Evolutionary conservation across 768 basidiomycete species (phyloP), one percentile per base, ranked within the genome.

Genomic region (Calvatia gigantea): DNA sequence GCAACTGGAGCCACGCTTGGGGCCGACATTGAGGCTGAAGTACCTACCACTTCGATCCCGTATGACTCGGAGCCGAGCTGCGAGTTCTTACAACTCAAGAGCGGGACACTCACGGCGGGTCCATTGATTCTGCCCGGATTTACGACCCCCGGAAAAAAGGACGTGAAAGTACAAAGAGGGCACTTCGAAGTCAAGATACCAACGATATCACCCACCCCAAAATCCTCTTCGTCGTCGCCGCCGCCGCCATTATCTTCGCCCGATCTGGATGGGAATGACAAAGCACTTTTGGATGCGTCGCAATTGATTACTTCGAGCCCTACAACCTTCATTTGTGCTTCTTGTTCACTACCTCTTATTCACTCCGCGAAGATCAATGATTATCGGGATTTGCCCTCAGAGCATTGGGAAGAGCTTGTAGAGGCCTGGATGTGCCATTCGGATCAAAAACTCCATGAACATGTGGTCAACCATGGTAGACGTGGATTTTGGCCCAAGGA

Each of bases 371-470:
- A 70, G 38, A 67, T 83, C 17, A 58, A 57, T 23, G 73, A 70
- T 42, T 98, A 90, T 69, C 82, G 86, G 35, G 94, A 97, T 65
- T 75, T 98, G 11, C 96, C 96, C 2, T 94, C 91, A 3, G 95
- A 98, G 66, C 89, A 98, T 63, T 98, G 96, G 96, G 88, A 93
- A 59, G 96, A 98, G 68, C 84, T 98, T 14, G 84, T 98, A 17
- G 96, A 98, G 59, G 89, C 94, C 6, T 98, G 96, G 96, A 94
- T 98, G 89, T 98, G 96, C 64, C 96, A 98, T 69, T 69, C 85
- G 7, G 94, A 97, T 64, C 94, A 96, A 73, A 85, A 82, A 39
- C 74, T 98, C 46, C 82, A 88, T 58, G 85, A 86, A 31, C 81
- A 85, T 12, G 79, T 92, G 2, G 70, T 81, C 48, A 76, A 81